Evolutionary conservation across 768 basidiomycete genomes (phyloP), one percentile per base, ranked within the genome.

Genomic region (Pulveroboletus ravenelii): DNA sequence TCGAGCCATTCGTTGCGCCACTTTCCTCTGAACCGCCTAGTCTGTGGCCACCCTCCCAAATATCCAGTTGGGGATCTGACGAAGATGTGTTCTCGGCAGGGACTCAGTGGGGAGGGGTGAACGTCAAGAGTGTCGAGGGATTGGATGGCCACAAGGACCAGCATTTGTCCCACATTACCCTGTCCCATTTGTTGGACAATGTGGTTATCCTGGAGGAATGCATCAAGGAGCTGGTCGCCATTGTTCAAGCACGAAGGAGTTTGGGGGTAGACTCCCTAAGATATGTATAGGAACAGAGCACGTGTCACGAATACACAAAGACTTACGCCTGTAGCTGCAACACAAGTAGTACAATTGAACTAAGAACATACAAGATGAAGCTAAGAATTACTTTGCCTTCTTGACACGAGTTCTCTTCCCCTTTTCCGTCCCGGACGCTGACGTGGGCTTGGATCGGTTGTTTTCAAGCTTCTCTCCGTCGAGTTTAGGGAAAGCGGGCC

Each of bases 191-290:
- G 48, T 71, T 97, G 65, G 95, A 97, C 65, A 97, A 97, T 62
- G 87, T 94, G 29, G 93, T 98, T 29, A 84, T 97, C 36, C 65
- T 98, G 54, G 95, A 97, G 69, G 95, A 97, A 68, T 87, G 85
- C 53, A 87, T 97, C 62, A 97, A 97, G 71, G 95, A 98, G 67
- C 72, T 93, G 31, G 82, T 83, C 13, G 89, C 90, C 13, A 85
- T 93, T 56, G 80, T 93, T 45, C 85, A 90, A 68, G 90, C 89
- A 14, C 74, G 92, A 51, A 74, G 89, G 53, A 85, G 83, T 68
- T 69, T 94, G 47, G 93, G 93, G 9, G 87, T 94, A 54, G 92
- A 94, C 69, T 75, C 82, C 20, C 69, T 92, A 54, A 80, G 86
- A 58, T 91, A 89, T 63, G 62, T 92, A 59, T 90, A 72, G 70